Evolutionary conservation across 2,329 filamentous ascomycete species (phyloP), one percentile per base, ranked within the genome.

Genomic region (Fusarium setosum): DNA sequence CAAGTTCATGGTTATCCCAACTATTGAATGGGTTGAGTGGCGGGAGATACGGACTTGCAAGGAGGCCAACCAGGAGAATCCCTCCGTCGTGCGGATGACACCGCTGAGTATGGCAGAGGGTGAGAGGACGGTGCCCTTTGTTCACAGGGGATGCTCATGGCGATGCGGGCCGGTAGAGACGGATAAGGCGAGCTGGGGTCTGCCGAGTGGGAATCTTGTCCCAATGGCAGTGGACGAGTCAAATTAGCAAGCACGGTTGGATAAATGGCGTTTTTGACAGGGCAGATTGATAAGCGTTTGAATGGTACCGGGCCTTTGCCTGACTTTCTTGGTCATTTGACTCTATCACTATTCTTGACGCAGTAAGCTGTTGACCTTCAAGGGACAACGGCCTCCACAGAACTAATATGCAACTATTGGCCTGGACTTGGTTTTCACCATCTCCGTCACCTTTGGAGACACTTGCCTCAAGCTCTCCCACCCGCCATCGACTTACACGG

Each of bases 21-120:
- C 82, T 4, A 78, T 84, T 0, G 82, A 88, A 69, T 90, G 88
- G 88, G 75, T 90, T 8, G 88, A 90, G 70, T 90, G 88, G 85
- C 87, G 84, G 73, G 80, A 84, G 57, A 54, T 80, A 21, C 60
- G 66, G 21, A 71, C 66, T 12, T 64, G 64, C 34, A 65, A 68
- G 20, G 48, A 53, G 10, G 26, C 48, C 13, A 20, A 40, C n/a
- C 34, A 62, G 8, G 52, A 60, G 13, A 48, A 38, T 13, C 35
- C 52, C 15, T 41, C 53, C 42, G 37, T 56, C 20, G 60, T 67
- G 53, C 63, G 52, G 4, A 56, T 70, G 54, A 63, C 55, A 21
- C 70, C 73, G 7, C 62, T 78, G 35, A 78, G 75, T 38, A 69
- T 59, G 56, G 70, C 71, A 2, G 60, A 73, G 23, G 74, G 76